phyloP scores from a whole-genome alignment of 768 basidiomycete species.

The Kwoniella mangroviensis region DNA sequence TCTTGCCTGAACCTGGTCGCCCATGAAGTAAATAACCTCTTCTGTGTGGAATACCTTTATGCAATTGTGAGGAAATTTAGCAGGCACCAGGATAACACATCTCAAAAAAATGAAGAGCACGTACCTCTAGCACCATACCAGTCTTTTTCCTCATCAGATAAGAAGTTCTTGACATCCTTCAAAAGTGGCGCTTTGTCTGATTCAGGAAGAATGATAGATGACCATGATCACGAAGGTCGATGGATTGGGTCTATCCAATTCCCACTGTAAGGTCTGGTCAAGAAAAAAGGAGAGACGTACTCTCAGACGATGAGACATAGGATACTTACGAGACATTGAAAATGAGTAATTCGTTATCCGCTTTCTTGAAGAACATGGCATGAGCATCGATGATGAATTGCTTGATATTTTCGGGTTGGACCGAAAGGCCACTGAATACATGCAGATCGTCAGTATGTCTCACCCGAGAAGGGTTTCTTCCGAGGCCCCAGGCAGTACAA shows the following conservation, averaged over 20 bases:
- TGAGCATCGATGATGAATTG: constrained; percentile 37
- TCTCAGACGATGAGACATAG: not conserved
- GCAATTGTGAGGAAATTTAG: not conserved
- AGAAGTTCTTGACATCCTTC: constrained; percentile 47
- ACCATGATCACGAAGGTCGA: constrained; percentile 43
- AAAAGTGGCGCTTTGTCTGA: constrained; percentile 43
- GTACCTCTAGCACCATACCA: constrained; percentile 55
- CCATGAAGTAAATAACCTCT: constrained; percentile 50
- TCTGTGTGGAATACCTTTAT: constrained; percentile 52
- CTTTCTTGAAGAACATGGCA: constrained; percentile 27
- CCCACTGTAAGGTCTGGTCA: constrained; percentile 9
- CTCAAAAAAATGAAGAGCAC: not conserved
- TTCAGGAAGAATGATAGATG: constrained; percentile 48
- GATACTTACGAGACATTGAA: constrained; percentile 11
- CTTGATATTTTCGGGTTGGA: constrained; percentile 7
- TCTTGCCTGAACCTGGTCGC: constrained; percentile 47
- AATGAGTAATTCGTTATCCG: constrained; percentile 30
- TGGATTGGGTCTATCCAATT: constrained; percentile 34
- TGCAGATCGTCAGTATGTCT: not conserved
- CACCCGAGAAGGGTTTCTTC: not conserved
- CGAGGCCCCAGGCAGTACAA: not conserved
- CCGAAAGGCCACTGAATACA: not conserved
- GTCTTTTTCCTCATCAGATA: constrained; percentile 33
- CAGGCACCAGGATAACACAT: not conserved
- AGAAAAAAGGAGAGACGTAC: not conserved